A percentile compares a stretch with the other conserved stretches of the same genome.
Evolutionary conservation across 2,329 filamentous ascomycete genomes (phyloP).

Genomic region (Fusarium heterosporum): DNA sequence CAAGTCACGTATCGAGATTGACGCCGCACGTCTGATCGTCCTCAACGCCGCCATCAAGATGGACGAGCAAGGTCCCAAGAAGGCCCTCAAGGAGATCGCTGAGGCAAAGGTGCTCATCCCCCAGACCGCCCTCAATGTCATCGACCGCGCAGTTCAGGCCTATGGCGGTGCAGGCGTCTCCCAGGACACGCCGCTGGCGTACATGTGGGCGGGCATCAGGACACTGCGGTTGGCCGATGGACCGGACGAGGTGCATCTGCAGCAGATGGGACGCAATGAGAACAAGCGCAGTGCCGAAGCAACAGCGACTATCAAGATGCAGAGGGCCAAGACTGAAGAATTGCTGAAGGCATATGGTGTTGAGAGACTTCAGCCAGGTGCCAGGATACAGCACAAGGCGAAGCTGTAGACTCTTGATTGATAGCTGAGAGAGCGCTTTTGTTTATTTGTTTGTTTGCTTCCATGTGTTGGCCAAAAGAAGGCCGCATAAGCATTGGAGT

Average conservation of each 20-base stretch:
- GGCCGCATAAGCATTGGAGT: conserved; percentile 5
- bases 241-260: conserved; percentile 92
- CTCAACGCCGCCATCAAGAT: conserved; percentile 96
- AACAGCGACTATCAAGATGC: conserved; percentile 70
- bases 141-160: conserved; percentile 93
- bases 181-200: conserved; percentile 92
- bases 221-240: conserved; percentile 91
- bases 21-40: conserved; percentile 88
- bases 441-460: conserved; percentile 18
- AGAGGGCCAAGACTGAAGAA: conserved; percentile 73
- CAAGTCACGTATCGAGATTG: conserved; percentile 91
- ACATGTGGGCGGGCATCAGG: conserved; percentile 82
- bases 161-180: conserved; percentile 91
- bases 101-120: conserved; percentile 95
- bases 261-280: conserved; percentile 85
- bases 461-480: not conserved
- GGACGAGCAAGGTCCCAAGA: conserved; percentile 88
- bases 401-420: conserved; percentile 57
- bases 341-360: conserved; percentile 71
- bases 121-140: conserved; percentile 82
- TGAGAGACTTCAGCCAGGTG: conserved; percentile 61
- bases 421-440: conserved; percentile 2
- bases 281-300: conserved; percentile 75
- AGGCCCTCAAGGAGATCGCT: conserved; percentile 91
- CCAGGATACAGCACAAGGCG: conserved; percentile 59